Conservation (phyloP, 2,329 filamentous ascomycete genomes). For the Neopestalotiopsis rosae region DNA sequence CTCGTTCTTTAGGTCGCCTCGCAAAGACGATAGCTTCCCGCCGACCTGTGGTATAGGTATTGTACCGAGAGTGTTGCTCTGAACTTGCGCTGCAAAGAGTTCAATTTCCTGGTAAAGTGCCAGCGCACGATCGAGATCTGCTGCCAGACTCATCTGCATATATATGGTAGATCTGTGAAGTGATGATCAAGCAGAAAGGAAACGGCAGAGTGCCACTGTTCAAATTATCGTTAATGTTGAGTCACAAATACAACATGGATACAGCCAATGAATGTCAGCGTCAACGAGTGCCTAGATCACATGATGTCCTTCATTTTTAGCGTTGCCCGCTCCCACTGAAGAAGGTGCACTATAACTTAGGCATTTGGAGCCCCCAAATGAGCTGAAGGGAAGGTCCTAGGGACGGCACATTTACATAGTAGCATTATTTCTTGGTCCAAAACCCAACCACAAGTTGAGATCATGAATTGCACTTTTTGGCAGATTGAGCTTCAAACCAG, state of each 20-base stretch:
- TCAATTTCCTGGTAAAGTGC: conserved; percentile 17
- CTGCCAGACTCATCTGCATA: not conserved
- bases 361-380: too few species aligned
- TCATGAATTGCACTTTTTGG: not conserved
- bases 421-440: not conserved
- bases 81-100: conserved; percentile 18
- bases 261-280: not conserved
- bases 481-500: too few species aligned
- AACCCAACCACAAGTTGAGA: not conserved
- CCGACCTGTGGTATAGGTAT: conserved; percentile 13
- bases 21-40: conserved; percentile 11
- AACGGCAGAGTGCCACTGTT: not conserved
- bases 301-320: not conserved
- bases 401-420: not conserved
- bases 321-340: not conserved
- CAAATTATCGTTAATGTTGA: not conserved
- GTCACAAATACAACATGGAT: not conserved
- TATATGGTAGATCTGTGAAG: not conserved
- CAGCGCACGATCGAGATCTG: conserved; percentile 11
- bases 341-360: not conserved
- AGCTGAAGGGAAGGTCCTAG: not conserved
- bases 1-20: conserved; percentile 14
- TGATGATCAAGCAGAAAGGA: not conserved
- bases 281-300: not conserved
- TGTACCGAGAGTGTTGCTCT: conserved; percentile 1